Conservation (phyloP, 768 basidiomycete genomes). For the Boletus coccyginus region DNA sequence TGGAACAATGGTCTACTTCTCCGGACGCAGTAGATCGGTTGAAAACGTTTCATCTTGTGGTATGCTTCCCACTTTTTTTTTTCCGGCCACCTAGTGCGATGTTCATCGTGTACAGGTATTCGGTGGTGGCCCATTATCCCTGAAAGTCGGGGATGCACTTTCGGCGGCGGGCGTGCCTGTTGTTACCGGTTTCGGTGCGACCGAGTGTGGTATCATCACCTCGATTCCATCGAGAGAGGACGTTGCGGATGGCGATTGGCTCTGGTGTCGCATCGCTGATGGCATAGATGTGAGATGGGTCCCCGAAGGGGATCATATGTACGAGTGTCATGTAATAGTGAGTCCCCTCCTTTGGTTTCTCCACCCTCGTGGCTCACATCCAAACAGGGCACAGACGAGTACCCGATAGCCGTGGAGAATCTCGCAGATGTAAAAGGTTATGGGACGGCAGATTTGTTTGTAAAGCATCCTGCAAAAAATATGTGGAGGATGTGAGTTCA, state of each 20-base stretch:
- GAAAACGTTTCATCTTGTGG: constrained; percentile 1
- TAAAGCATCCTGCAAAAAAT: constrained; percentile 41
- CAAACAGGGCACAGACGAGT: background rate
- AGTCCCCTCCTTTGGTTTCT: background rate
- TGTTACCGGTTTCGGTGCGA: constrained; percentile 13
- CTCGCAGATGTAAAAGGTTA: constrained; percentile 33
- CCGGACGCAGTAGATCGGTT: background rate
- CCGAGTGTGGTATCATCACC: constrained; percentile 17
- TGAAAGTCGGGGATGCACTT: constrained; percentile 13
- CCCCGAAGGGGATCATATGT: constrained; percentile 30
- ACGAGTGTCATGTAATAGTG: constrained; percentile 38
- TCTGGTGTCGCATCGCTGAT: constrained; percentile 7
- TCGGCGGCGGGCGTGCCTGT: constrained; percentile 13
- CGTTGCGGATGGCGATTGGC: constrained; percentile 16
- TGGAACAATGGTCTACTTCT: constrained; percentile 16
- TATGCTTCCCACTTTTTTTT: background rate
- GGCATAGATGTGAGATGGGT: constrained; percentile 24
- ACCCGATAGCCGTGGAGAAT: constrained; percentile 25
- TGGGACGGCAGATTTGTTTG: constrained; percentile 42
- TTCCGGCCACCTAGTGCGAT: too few species aligned
- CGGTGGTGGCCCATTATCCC: constrained; percentile 12
- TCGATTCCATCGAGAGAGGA: constrained; percentile 1
- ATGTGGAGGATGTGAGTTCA: constrained; percentile 13
- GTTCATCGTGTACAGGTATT: background rate
- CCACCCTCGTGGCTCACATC: background rate